These are phyloP conservation scores for Kwoniella sp. DNA, from an alignment of 768 basidiomycete genomes.

Conservation along the genomic window DNA sequence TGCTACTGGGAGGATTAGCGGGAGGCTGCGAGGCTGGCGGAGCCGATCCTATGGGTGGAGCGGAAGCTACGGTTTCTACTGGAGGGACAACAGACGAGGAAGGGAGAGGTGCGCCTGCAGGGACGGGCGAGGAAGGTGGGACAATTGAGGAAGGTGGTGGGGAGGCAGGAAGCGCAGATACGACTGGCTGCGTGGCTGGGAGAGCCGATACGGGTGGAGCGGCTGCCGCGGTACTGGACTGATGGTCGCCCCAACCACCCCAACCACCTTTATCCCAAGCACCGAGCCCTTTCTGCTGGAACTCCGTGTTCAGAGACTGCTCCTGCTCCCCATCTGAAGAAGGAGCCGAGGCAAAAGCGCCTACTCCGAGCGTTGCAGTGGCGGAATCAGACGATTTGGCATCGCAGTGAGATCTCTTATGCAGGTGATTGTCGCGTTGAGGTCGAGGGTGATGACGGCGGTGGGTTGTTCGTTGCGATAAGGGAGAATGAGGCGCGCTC, in stretches of 20 bases:
- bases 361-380: not conserved
- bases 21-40: not conserved
- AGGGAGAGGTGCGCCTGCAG: not conserved
- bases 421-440: not conserved
- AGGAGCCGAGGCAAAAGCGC: not conserved
- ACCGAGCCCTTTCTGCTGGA: not conserved
- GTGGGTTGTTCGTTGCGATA: not conserved
- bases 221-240: slow-evolving; percentile 1
- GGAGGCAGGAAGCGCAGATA: not conserved
- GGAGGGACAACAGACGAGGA: not conserved
- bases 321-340: too few relatives aligned
- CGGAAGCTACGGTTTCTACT: not conserved
- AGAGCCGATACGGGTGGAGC: slow-evolving; percentile 6
- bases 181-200: not conserved
- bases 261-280: slow-evolving; percentile 7
- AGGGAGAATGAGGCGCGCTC: not conserved
- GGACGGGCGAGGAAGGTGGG: not conserved
- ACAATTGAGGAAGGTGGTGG: not conserved
- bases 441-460: not conserved
- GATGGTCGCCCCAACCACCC: not conserved
- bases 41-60: not conserved
- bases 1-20: not conserved
- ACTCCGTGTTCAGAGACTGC: not conserved
- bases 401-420: not conserved
- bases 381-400: not conserved